Evolutionary conservation across 1,284 basidiomycete species (phyloP), one percentile per base, ranked within the genome.

Genomic region (Schizopora paradoxa): DNA sequence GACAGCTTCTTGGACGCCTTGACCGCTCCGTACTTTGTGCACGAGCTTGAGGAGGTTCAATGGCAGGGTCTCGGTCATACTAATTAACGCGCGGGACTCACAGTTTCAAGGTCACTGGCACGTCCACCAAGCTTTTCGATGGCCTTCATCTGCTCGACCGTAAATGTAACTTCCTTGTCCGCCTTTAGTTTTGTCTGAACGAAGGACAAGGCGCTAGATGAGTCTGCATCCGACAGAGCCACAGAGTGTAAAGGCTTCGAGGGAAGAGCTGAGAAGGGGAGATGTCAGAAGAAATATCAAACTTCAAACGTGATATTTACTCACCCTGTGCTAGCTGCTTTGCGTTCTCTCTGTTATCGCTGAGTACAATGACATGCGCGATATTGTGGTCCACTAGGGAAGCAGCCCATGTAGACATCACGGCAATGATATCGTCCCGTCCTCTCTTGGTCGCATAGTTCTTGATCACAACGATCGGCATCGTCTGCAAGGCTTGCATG

Each of bases 321-420:
- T 32, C 54, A 85, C 86, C 83, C 72, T 85, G 86, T 0, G 90
- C 82, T 6, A 98, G 68, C 19, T 79, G 74, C 62, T 94, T 97
- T 1, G 81, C 75, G 43, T 92, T 87, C 54, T 93, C 91, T 19
- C 87, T 79, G 55, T 93, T 93, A 61, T 98, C 91, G 55, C 88
- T 90, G 27, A 94, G 72, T 35, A 98, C 82, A 38, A 99, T 73
- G 32, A 97, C 92, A 63, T 99, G 95, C 0, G 95, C 95, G 45
- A 91, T 72, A 80, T 84, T 75, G 58, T 83, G 89, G 58, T 93
- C 88, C 1, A 82, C 77, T 31, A 96, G 68, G 10, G 73, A 74
- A 0, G 91, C 90, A 3, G 81, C 86, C 95, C 95, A 99, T 48
- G 86, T 80, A 1, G 87, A 78, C 16, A 99, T 65, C 1, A 86